Percentiles rank a stretch among this genome's conserved stretches.
Evolutionary conservation across 2,329 filamentous ascomycete species (phyloP).

Genomic region (Exserohilum rostratum): DNA sequence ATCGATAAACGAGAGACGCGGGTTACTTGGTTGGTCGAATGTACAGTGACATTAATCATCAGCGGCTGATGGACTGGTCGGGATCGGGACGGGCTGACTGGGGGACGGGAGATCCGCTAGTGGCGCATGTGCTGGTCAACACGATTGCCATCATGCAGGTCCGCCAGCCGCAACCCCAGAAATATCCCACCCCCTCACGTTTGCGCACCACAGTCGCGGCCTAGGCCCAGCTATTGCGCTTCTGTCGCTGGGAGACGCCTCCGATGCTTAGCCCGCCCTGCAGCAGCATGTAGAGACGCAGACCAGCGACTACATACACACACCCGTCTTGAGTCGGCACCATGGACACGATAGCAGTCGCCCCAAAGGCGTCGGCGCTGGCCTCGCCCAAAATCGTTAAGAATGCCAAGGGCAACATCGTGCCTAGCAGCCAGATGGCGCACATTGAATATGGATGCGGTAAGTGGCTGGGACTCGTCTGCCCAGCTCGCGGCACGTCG

Average conservation of each 20-base stretch:
- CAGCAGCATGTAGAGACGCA: constrained; percentile 15
- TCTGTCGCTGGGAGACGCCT: constrained; percentile 3
- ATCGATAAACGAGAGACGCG: no score
- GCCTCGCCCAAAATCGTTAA: constrained; percentile 54
- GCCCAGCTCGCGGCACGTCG: background rate
- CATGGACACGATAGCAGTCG: constrained; percentile 50
- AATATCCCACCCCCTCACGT: constrained; percentile 19
- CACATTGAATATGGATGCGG: constrained; percentile 53
- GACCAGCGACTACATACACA: constrained; percentile 1
- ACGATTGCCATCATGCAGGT: constrained; percentile 42
- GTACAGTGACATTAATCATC: no score
- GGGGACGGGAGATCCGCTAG: constrained; percentile 29
- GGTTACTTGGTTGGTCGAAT: no score
- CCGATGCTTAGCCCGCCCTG: background rate
- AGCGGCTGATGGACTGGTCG: background rate
- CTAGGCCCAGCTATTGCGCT: background rate
- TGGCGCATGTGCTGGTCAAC: constrained; percentile 27
- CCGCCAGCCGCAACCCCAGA: constrained; percentile 27
- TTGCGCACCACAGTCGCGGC: constrained; percentile 15
- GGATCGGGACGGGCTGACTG: constrained; percentile 1
- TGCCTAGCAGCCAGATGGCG: constrained; percentile 48
- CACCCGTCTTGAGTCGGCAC: constrained; percentile 19
- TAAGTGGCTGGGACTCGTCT: constrained; percentile 28
- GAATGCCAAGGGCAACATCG: constrained; percentile 49
- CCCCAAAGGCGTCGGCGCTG: constrained; percentile 48